Evolutionary conservation across 257 asterid species (phyloP), one percentile per base, ranked within the genome.

Genomic region (Lithospermum erythrorhizon): DNA sequence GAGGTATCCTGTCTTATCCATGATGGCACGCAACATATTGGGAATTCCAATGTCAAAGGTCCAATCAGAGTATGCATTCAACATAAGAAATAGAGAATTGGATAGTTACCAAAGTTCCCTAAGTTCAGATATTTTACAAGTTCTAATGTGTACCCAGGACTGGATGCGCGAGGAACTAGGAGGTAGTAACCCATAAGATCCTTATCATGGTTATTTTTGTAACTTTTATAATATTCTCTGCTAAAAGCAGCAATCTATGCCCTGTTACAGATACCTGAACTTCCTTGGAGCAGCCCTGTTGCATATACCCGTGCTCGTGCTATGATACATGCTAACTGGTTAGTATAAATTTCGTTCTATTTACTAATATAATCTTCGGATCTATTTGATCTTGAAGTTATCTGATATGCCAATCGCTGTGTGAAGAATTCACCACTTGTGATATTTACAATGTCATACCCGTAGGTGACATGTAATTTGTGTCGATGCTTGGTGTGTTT

Each of bases 11-110:
- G 78, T 82, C 61, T 84, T 85, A 54, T 86, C 98, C 61, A 82
- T 76, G 91, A 84, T 91, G 95, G 95, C 94, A 25, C 88, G 90
- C 67, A 84, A 86, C 70, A 81, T 91, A 65, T 68, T 91, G 69
- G 98, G 96, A 47, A 91, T 88, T 47, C 95, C 96, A 4, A 68
- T 90, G 62, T 82, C 98, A 0, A 91, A 88, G 69, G 83, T 76
- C 49, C 67, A 87, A 25, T 21, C 29, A 21, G 90, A 87, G 32
- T 63, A 79, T 57, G 57, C 84, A 57, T 88, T 82, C 69, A 80
- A 76, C 62, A 72, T 78, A 58, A 86, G 94, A 18, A 81, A 75
- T 54, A 82, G 83, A 59, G 70, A 72, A 58, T 69, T 88, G 29
- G 73, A 76, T 64, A 79, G 70, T 37, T 67, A 73, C 64, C 82